Percentiles rank a stretch among this genome's conserved stretches.
These are phyloP conservation scores for Tolypocladium pustulatum DNA, from an alignment of 2,329 filamentous ascomycete species.

Conservation along the genomic window DNA sequence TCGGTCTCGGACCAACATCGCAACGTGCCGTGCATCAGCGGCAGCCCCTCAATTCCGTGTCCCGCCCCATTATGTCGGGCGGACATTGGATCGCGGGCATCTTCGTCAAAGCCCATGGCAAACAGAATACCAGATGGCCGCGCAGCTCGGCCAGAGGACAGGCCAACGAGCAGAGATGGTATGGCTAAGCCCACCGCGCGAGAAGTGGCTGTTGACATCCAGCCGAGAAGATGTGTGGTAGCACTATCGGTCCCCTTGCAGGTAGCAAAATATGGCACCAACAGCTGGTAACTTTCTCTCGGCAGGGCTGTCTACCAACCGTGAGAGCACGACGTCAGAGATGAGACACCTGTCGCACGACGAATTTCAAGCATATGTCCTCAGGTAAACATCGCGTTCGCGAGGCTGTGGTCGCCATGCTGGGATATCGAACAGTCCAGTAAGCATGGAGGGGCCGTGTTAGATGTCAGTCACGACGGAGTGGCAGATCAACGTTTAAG, in stretches of 20 bases:
- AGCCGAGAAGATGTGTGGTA: background rate
- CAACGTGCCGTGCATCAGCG: background rate
- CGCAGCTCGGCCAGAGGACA: background rate
- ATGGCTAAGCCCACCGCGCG: background rate
- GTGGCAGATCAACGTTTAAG: background rate
- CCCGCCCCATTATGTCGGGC: background rate
- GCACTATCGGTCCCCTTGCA: constrained; percentile 1
- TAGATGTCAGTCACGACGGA: background rate
- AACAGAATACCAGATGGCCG: background rate
- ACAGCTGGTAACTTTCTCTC: constrained; percentile 2
- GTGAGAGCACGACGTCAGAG: background rate
- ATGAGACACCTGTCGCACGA: constrained; percentile 1
- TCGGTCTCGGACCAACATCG: background rate
- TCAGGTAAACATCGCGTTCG: background rate
- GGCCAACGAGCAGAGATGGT: background rate
- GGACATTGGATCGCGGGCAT: background rate
- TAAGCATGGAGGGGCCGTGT: background rate
- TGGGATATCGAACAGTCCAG: background rate
- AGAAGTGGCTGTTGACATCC: background rate
- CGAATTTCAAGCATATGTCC: background rate
- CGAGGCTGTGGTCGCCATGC: background rate
- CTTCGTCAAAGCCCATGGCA: background rate
- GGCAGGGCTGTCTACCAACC: background rate
- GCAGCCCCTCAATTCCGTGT: background rate
- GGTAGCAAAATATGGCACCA: background rate